phyloP scores from a whole-genome alignment of 331 rosid species.

The Prunus yedoensis region DNA sequence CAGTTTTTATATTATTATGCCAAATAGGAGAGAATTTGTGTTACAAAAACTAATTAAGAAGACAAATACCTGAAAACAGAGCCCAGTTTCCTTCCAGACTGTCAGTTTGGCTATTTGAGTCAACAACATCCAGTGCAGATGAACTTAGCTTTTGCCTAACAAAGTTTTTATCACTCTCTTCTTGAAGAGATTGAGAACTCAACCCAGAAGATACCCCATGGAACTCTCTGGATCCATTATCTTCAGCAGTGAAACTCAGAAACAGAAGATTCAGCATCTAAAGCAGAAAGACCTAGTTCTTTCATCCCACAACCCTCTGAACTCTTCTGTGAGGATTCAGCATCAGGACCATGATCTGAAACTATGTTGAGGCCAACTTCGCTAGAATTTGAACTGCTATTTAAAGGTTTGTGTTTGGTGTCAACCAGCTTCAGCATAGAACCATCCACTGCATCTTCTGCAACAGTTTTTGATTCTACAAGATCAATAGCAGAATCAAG shows the following conservation, averaged over 20 bases:
- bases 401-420: too few species aligned
- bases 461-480: too few species aligned
- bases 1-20: neutral
- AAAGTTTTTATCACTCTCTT: slow-evolving; percentile 33
- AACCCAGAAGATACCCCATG: slow-evolving; percentile 33
- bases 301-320: slow-evolving; percentile 24
- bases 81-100: slow-evolving; percentile 91
- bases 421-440: too few species aligned
- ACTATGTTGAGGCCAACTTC: slow-evolving; percentile 6
- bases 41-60: neutral
- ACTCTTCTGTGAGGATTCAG: slow-evolving; percentile 23
- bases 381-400: slow-evolving; percentile 18
- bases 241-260: slow-evolving; percentile 28
- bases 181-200: slow-evolving; percentile 38
- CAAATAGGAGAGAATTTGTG: neutral
- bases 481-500: neutral
- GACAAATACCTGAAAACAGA: slow-evolving; percentile 73
- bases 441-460: too few species aligned
- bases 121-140: slow-evolving; percentile 51
- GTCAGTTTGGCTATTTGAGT: slow-evolving; percentile 62
- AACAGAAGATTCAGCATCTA: slow-evolving; percentile 36
- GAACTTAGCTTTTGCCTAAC: slow-evolving; percentile 33
- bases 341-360: slow-evolving; percentile 23
- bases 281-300: slow-evolving; percentile 28
- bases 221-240: slow-evolving; percentile 29